These are phyloP conservation scores for Boletus tylopilopsis DNA, from an alignment of 768 basidiomycete genomes.

Conservation along the genomic window DNA sequence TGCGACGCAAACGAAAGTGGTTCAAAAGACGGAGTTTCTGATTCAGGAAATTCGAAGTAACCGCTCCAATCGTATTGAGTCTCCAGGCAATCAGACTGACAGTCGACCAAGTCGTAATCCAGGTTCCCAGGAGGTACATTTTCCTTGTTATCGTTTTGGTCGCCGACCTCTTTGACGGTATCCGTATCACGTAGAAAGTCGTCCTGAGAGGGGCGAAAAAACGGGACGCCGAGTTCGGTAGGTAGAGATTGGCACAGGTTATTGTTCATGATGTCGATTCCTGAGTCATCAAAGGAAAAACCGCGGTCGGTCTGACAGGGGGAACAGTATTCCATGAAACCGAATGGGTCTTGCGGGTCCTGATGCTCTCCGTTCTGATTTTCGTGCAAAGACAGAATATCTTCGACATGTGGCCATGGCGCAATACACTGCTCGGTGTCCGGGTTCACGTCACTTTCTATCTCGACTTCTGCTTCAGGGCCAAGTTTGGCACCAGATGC, in stretches of 20 bases:
- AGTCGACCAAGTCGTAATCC: not conserved
- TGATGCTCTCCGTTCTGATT: not conserved
- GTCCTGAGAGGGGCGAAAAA: conserved; percentile 8
- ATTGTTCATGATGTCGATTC: conserved; percentile 13
- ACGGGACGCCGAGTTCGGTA: conserved; percentile 3
- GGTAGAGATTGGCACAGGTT: not conserved
- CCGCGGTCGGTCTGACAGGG: not conserved
- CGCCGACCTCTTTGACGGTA: conserved; percentile 11
- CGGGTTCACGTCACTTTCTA: not conserved
- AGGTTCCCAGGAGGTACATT: conserved; percentile 9
- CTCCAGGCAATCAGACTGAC: not conserved
- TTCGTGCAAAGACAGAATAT: not conserved
- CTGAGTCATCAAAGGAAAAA: conserved; percentile 12
- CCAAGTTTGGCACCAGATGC: conserved; percentile 1
- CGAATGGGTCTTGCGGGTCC: not conserved
- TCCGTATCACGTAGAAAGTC: not conserved
- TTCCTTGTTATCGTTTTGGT: conserved; percentile 15
- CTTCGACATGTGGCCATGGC: not conserved
- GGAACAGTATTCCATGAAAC: not conserved
- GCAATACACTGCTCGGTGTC: not conserved
- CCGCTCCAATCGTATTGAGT: conserved; percentile 20
- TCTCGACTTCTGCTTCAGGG: not conserved
- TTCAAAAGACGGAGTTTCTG: conserved; percentile 20
- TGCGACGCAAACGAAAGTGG: conserved; percentile 25
- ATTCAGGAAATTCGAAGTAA: conserved; percentile 22